Percentiles rank a stretch among this genome's conserved stretches.
These are phyloP conservation scores for Diplodia seriata DNA, from an alignment of 2,329 filamentous ascomycete species.

Conservation along the genomic window DNA sequence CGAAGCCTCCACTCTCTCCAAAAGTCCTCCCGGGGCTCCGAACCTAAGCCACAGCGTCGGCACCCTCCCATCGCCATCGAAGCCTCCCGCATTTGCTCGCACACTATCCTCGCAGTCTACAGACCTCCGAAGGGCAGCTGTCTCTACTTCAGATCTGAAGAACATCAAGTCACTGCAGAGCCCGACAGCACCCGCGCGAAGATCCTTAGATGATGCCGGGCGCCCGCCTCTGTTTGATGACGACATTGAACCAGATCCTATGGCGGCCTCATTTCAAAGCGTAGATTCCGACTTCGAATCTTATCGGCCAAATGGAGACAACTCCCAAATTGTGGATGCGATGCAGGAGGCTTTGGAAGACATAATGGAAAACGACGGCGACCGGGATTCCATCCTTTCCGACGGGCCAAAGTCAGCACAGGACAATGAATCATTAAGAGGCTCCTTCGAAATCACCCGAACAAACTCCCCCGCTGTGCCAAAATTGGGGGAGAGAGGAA, in stretches of 20 bases:
- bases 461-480: conserved; percentile 51
- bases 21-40: conserved; percentile 35
- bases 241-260: conserved; percentile 74
- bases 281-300: conserved; percentile 74
- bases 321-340: conserved; percentile 84
- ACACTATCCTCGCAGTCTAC: conserved; percentile 55
- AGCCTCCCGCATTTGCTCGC: conserved; percentile 48
- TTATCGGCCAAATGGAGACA: conserved; percentile 59
- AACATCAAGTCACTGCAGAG: conserved; percentile 55
- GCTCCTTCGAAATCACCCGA: conserved; percentile 65
- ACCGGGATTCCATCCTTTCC: conserved; percentile 70
- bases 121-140: conserved; percentile 65
- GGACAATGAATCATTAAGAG: conserved; percentile 67
- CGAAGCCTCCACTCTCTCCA: conserved; percentile 60
- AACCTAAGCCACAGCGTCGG: background rate
- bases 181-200: conserved; percentile 59
- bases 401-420: conserved; percentile 59
- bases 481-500: conserved; percentile 60
- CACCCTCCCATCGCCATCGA: conserved; percentile 42
- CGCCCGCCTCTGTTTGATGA: conserved; percentile 77
- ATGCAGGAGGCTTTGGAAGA: conserved; percentile 92
- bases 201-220: conserved; percentile 73
- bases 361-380: conserved; percentile 83
- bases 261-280: conserved; percentile 79
- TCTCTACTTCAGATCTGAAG: conserved; percentile 67